These are phyloP conservation scores for Petunia hybrid DNA, from an alignment of 305 asterid genomes.

Conservation along the genomic window DNA sequence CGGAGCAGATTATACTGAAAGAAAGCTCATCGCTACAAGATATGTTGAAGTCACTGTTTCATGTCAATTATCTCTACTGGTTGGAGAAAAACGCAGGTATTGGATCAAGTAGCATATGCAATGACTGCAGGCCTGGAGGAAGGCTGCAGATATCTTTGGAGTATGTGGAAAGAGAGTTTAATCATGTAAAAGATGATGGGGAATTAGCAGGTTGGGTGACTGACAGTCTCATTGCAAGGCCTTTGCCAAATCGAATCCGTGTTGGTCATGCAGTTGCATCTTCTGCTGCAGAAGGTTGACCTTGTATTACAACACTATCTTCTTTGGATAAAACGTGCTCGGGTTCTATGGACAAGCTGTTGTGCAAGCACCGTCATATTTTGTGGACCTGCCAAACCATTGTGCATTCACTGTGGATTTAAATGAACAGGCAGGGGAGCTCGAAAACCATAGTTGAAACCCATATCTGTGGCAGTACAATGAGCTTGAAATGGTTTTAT, in stretches of 20 bases:
- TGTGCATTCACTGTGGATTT: background rate
- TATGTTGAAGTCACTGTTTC: constrained; percentile 90
- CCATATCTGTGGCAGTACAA: background rate
- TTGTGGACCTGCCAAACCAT: background rate
- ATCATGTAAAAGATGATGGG: constrained; percentile 74
- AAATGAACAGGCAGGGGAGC: background rate
- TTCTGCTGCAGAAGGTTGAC: constrained; percentile 50
- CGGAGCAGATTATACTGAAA: constrained; percentile 78
- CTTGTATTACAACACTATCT: background rate
- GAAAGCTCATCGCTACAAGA: constrained; percentile 80
- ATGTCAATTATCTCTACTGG: constrained; percentile 86
- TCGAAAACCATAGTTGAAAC: background rate
- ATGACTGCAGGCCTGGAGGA: constrained; percentile 84
- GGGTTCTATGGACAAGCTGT: constrained; percentile 32
- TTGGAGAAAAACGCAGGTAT: constrained; percentile 91
- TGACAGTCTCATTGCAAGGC: constrained; percentile 87
- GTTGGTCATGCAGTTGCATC: constrained; percentile 49
- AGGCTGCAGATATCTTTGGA: constrained; percentile 83
- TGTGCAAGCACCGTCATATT: background rate
- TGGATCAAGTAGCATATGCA: constrained; percentile 49
- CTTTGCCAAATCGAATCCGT: constrained; percentile 71
- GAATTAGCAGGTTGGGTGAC: constrained; percentile 76
- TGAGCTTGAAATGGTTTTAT: background rate
- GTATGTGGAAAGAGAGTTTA: constrained; percentile 71
- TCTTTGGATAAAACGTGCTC: background rate